phyloP scores from a whole-genome alignment of 495 filamentous ascomycete species.

The Hypoxylon perforatum region DNA sequence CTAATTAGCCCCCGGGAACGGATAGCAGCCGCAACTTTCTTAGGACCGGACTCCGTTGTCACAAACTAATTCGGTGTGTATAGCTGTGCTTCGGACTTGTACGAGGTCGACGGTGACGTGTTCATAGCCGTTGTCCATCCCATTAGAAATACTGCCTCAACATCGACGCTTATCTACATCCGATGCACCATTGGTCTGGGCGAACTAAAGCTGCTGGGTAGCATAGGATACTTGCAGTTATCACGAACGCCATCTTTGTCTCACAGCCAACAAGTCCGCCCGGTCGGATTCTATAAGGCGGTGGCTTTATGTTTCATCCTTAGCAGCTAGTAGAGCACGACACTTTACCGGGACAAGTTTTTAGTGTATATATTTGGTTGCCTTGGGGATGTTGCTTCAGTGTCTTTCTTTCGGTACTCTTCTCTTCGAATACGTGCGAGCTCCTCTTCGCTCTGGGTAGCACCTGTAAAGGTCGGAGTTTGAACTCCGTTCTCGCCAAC shows the following conservation, averaged over 20 bases:
- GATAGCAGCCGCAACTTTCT: not conserved
- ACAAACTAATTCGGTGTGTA: not conserved
- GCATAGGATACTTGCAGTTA: not conserved
- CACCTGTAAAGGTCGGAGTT: no score
- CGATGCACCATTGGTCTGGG: not conserved
- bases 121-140: not conserved
- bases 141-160: not conserved
- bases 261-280: not conserved
- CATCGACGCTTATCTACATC: not conserved
- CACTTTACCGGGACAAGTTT: no score
- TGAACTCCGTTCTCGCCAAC: no score
- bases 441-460: no score
- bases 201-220: not conserved
- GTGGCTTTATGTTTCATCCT: no score
- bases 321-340: no score
- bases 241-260: not conserved
- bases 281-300: not conserved
- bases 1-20: not conserved
- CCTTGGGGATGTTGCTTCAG: no score
- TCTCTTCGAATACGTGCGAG: no score
- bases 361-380: no score
- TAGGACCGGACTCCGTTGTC: not conserved
- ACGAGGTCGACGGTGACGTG: not conserved
- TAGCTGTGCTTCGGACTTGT: not conserved
- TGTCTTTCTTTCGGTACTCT: no score